These are phyloP conservation scores for Vicia sativa DNA, from an alignment of 306 rosid species.

Conservation along the genomic window DNA sequence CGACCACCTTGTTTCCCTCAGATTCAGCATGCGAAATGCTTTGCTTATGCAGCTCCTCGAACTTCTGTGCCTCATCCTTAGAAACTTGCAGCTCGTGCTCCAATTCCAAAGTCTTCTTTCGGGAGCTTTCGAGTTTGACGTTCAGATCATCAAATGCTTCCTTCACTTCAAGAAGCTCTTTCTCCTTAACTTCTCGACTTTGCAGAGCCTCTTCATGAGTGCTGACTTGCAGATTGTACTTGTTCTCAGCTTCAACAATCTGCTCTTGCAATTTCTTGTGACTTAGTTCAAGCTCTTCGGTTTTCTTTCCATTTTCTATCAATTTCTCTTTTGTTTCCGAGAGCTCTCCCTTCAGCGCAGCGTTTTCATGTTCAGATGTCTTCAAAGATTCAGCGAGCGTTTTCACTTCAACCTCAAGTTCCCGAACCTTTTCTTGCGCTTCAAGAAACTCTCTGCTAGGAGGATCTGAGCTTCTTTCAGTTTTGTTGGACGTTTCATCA, in stretches of 20 bases:
- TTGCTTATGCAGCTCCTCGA: constrained; percentile 84
- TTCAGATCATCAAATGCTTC: constrained; percentile 63
- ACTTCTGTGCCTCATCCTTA: constrained; percentile 60
- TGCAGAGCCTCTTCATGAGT: constrained; percentile 70
- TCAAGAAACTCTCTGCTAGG: constrained; percentile 78
- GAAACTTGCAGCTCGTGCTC: constrained; percentile 65
- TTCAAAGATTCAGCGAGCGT: constrained; percentile 63
- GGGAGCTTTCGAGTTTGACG: constrained; percentile 72
- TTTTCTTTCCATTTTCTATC: constrained; percentile 63
- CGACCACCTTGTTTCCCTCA: constrained; percentile 67
- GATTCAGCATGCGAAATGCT: constrained; percentile 82
- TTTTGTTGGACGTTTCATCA: constrained; percentile 46
- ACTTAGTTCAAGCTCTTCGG: constrained; percentile 59
- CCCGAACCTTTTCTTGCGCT: constrained; percentile 80
- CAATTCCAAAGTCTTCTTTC: constrained; percentile 63
- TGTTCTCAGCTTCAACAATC: constrained; percentile 63
- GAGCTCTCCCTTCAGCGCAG: constrained; percentile 70
- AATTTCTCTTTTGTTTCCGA: constrained; percentile 64
- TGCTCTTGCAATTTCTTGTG: constrained; percentile 72
- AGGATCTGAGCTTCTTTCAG: constrained; percentile 59
- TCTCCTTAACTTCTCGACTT: constrained; percentile 70
- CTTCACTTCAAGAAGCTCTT: constrained; percentile 68
- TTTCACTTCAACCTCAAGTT: constrained; percentile 71
- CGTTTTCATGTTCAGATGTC: constrained; percentile 73
- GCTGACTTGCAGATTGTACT: constrained; percentile 59